Evolutionary conservation across 768 basidiomycete species (phyloP).

Genomic region (Suillus hirtellus): DNA sequence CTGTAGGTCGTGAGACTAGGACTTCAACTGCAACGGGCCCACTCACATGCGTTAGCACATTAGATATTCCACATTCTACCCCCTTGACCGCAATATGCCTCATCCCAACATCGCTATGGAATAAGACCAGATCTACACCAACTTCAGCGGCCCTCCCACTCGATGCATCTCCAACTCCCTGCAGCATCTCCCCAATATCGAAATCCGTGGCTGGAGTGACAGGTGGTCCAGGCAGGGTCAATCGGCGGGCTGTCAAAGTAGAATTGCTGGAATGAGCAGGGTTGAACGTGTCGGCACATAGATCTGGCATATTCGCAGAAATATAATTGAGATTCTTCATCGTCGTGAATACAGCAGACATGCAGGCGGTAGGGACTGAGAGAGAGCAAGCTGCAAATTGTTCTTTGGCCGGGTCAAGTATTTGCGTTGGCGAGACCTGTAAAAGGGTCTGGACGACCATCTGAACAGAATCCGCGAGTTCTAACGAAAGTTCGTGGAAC

Average conservation of each 20-base stretch:
- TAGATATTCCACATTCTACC: constrained; percentile 82
- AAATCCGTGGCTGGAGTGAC: constrained; percentile 58
- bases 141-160: constrained; percentile 80
- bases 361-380: constrained; percentile 82
- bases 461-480: constrained; percentile 90
- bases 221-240: constrained; percentile 14
- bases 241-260: constrained; percentile 1
- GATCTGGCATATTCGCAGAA: constrained; percentile 74
- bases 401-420: constrained; percentile 91
- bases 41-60: constrained; percentile 83
- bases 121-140: constrained; percentile 89
- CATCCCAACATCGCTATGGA: constrained; percentile 86
- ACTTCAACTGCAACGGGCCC: constrained; percentile 8
- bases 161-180: constrained; percentile 85
- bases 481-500: constrained; percentile 73
- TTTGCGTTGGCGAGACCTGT: constrained; percentile 85
- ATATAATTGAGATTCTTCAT: constrained; percentile 96
- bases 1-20: constrained; percentile 42
- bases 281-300: constrained; percentile 21
- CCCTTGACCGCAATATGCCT: constrained; percentile 85
- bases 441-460: constrained; percentile 89
- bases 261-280: constrained; percentile 9
- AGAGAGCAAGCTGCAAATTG: constrained; percentile 89
- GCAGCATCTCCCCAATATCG: constrained; percentile 89
- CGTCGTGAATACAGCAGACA: constrained; percentile 85